phyloP scores from a whole-genome alignment of 768 basidiomycete species.

The Rhodotorula graminis region DNA sequence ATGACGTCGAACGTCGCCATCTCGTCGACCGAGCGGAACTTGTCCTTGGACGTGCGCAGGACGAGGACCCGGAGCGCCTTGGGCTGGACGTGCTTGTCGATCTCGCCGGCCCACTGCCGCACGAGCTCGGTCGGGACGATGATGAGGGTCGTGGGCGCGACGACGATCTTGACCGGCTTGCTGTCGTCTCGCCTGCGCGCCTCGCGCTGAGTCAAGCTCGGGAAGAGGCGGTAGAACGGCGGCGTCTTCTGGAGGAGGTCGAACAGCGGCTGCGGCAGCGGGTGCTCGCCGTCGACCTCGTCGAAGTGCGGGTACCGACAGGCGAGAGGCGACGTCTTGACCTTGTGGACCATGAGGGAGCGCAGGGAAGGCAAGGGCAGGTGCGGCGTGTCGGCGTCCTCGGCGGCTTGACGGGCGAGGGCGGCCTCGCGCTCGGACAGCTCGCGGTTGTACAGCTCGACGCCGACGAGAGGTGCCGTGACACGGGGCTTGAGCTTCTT shows the following conservation, averaged over 20 bases:
- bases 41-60: constrained; percentile 35
- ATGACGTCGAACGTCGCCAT: constrained; percentile 44
- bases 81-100: constrained; percentile 42
- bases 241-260: constrained; percentile 4
- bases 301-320: constrained; percentile 3
- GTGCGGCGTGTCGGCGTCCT: background rate
- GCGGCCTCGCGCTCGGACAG: background rate
- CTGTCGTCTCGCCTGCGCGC: constrained; percentile 11
- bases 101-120: constrained; percentile 45
- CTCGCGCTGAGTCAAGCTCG: constrained; percentile 8
- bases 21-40: constrained; percentile 32
- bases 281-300: background rate
- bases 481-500: constrained; percentile 14
- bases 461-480: constrained; percentile 7
- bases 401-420: background rate
- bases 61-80: constrained; percentile 38
- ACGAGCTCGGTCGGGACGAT: constrained; percentile 46
- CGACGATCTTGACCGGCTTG: constrained; percentile 37
- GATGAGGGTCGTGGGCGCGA: constrained; percentile 44
- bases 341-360: constrained; percentile 1
- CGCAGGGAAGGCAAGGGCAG: constrained; percentile 21
- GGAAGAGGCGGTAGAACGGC: constrained; percentile 29
- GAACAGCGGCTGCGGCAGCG: background rate
- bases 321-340: constrained; percentile 8
- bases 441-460: background rate